Evolutionary conservation across 1,139 yeast genomes (phyloP), one percentile per base, ranked within the genome.

Genomic region (Keqinozyma sinolaborantium): DNA sequence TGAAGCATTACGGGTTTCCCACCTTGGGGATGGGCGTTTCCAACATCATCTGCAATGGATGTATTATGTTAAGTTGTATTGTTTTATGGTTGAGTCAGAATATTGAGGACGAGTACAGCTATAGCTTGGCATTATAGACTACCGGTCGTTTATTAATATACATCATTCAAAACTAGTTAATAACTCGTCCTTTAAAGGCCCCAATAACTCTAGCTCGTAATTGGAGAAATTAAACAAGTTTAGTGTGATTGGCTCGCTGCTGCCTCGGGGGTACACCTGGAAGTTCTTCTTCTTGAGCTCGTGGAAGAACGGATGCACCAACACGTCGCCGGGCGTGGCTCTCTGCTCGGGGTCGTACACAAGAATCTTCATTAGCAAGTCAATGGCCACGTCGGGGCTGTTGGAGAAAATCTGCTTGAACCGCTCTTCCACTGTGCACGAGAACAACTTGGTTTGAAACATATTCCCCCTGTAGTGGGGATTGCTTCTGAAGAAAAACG

Each of bases 1-100:
- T 87, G 48, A 86, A 87, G 42, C 83, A 83, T 44, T 85, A 76
- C 55, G 62, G 73, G 23, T 81, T 82, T 70, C 97, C 97, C 25
- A 88, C 97, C 1, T 71, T 90, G 36, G 92, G 94, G 4, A 90
- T 92, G 96, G 99, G 98, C 11, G 77, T 88, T 16, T 80, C 87
- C 39, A 92, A 92, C 56, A 88, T 92, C 30, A 73, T 84, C 16
- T 79, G 90, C 34, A 88, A 92, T 51, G 76, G 78, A 4, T 70
- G 83, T 40, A 78, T 92, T 24, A 83, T 90, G 87, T 63, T 86
- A 47, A 85, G 95, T 63, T 88, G 97, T 56, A 78, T 87, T 33
- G 70, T 82, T 4, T 67, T 92, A 47, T 92, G 97, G 97, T 66
- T 90, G 39, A 87, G 95, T 11, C 97, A 90, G 57, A 90, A 88